Percentiles rank a stretch among this genome's conserved stretches.
Conservation (phyloP, 805 yeast genomes). For the Blastobotrys parvus region DNA sequence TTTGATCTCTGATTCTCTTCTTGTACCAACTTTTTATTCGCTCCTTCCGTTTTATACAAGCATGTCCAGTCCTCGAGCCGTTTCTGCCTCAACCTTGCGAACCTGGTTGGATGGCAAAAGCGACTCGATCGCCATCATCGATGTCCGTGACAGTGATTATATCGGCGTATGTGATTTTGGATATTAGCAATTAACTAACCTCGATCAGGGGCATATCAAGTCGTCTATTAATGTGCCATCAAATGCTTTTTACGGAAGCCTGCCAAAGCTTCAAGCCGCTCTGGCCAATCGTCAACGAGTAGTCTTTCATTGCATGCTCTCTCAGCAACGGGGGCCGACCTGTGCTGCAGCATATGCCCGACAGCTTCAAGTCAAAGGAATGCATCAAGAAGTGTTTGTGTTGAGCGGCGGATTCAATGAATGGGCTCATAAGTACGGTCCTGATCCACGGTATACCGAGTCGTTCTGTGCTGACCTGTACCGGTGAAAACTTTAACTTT, state of each 20-base stretch:
- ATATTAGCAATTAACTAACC: too few species aligned
- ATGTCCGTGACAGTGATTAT: constrained; percentile 78
- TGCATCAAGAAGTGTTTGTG: constrained; percentile 60
- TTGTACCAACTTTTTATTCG: too few species aligned
- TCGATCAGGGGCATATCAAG: constrained; percentile 59
- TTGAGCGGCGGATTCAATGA: constrained; percentile 75
- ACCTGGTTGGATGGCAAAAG: constrained; percentile 22
- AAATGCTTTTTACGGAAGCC: constrained; percentile 32
- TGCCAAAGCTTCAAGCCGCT: constrained; percentile 33
- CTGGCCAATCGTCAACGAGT: constrained; percentile 39
- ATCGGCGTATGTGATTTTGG: too few species aligned
- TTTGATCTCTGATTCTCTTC: too few species aligned
- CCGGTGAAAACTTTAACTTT: neutral
- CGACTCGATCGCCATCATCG: constrained; percentile 46
- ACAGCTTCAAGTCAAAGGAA: constrained; percentile 28
- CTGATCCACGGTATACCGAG: constrained; percentile 19
- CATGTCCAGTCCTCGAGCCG: constrained; percentile 12
- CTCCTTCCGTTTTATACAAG: too few species aligned
- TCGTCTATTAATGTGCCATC: constrained; percentile 52
- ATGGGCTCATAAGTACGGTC: constrained; percentile 77
- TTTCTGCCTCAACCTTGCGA: constrained; percentile 21
- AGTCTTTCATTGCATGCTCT: constrained; percentile 84
- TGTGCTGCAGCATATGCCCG: constrained; percentile 60
- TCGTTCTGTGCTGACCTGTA: constrained; percentile 13
- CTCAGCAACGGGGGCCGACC: constrained; percentile 89